Conservation (phyloP, 2,329 filamentous ascomycete species). For the Trichothecium sympodiale region DNA sequence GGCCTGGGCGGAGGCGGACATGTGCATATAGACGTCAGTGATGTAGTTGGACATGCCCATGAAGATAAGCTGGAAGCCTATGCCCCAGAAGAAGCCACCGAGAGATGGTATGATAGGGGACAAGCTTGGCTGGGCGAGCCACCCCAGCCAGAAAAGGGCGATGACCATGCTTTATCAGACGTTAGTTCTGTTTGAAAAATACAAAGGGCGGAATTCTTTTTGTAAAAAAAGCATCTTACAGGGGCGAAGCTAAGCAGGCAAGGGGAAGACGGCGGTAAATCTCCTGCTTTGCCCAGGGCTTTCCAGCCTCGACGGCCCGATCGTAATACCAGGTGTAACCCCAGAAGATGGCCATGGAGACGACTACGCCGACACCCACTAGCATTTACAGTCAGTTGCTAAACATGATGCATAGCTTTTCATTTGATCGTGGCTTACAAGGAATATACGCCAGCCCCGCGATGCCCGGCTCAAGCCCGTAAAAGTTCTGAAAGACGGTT, state of each 20-base stretch:
- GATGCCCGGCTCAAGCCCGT: constrained; percentile 33
- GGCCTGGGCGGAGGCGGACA: constrained; percentile 23
- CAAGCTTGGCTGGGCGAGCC: constrained; percentile 34
- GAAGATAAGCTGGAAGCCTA: constrained; percentile 20
- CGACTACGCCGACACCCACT: constrained; percentile 14
- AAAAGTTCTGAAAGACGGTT: constrained; percentile 32
- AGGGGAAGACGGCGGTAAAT: constrained; percentile 25
- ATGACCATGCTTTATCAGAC: constrained; percentile 31
- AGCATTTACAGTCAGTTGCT: too few species aligned
- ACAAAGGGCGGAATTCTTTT: constrained; percentile 27
- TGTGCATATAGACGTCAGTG: constrained; percentile 19
- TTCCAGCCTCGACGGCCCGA: constrained; percentile 12
- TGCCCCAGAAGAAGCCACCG: constrained; percentile 31
- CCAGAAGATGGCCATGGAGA: constrained; percentile 11
- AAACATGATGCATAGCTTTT: too few species aligned
- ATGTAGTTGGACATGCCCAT: constrained; percentile 24
- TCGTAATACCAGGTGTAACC: constrained; percentile 18
- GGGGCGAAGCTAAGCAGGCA: constrained; percentile 49
- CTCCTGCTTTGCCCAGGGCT: constrained; percentile 18
- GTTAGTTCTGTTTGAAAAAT: constrained; percentile 20
- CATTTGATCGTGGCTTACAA: constrained; percentile 22
- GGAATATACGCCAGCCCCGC: constrained; percentile 36
- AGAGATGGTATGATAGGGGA: constrained; percentile 25
- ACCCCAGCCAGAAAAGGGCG: constrained; percentile 49
- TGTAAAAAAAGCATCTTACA: too few species aligned